Conservation (phyloP, 495 filamentous ascomycete species). For the Xylaria cubensis region DNA sequence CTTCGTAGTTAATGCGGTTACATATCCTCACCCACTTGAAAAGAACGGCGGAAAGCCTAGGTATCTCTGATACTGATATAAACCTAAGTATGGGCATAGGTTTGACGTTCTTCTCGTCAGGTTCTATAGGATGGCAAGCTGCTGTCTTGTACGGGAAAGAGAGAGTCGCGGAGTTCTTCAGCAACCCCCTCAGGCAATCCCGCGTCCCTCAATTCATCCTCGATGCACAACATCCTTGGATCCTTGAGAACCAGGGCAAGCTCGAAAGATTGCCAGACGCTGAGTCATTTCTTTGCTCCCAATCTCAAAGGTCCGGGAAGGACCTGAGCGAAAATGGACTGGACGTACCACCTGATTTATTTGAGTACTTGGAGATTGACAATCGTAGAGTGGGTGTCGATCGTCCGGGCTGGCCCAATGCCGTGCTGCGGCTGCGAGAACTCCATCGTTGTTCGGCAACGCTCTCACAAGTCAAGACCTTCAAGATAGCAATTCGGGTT, state of each 20-base stretch:
- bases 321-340: background rate
- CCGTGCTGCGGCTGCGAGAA: background rate
- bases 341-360: constrained; percentile 18
- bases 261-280: constrained; percentile 12
- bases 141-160: background rate
- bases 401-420: constrained; percentile 19
- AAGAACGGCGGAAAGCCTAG: background rate
- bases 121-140: background rate
- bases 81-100: background rate
- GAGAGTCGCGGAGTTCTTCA: background rate
- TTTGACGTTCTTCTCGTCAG: background rate
- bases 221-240: constrained; percentile 17
- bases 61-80: background rate
- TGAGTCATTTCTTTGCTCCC: constrained; percentile 18
- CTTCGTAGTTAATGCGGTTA: background rate
- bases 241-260: constrained; percentile 3
- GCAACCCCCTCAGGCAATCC: constrained; percentile 10
- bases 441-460: constrained; percentile 11
- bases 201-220: constrained; percentile 21
- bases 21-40: background rate
- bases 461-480: constrained; percentile 12
- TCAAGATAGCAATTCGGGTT: background rate
- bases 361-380: constrained; percentile 15
- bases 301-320: background rate
- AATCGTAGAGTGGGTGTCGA: background rate